Percentiles rank a stretch among this genome's conserved stretches.
phyloP scores from a whole-genome alignment of 805 yeast genomes.

The Candida pseudofarinosa region DNA sequence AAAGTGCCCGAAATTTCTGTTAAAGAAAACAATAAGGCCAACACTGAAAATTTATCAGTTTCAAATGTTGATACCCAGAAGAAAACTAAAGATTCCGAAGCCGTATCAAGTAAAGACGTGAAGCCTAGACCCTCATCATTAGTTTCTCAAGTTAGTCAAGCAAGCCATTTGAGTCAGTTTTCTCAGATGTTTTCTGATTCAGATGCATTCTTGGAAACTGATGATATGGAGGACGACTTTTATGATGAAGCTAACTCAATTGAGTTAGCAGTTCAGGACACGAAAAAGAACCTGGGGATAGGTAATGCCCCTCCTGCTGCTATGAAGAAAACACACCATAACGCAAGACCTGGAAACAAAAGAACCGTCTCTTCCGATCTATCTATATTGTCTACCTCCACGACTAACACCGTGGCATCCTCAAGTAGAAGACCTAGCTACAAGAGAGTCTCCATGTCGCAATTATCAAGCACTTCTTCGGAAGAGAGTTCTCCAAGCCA shows the following conservation, averaged over 20 bases:
- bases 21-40: neutral
- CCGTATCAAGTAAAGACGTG: neutral
- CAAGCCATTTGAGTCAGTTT: constrained; percentile 38
- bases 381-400: constrained; percentile 29
- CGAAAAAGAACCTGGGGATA: constrained; percentile 8
- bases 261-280: constrained; percentile 29
- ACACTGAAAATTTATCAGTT: neutral
- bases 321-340: neutral
- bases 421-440: constrained; percentile 7
- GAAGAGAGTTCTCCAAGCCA: constrained; percentile 23
- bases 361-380: constrained; percentile 33
- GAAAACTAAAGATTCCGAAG: neutral
- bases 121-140: constrained; percentile 38
- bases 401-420: constrained; percentile 12
- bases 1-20: neutral
- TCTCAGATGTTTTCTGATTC: constrained; percentile 41
- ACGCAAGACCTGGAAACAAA: constrained; percentile 28
- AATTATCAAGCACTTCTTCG: constrained; percentile 35
- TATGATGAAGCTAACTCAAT: constrained; percentile 36
- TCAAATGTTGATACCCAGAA: neutral
- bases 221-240: constrained; percentile 35
- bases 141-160: constrained; percentile 36
- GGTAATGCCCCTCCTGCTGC: constrained; percentile 12
- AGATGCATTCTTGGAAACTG: constrained; percentile 38
- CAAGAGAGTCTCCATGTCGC: constrained; percentile 27